Percentiles rank a stretch among this genome's conserved stretches.
Conservation (phyloP, 2,329 filamentous ascomycete species). For the Aspergillus pseudotamarii region DNA sequence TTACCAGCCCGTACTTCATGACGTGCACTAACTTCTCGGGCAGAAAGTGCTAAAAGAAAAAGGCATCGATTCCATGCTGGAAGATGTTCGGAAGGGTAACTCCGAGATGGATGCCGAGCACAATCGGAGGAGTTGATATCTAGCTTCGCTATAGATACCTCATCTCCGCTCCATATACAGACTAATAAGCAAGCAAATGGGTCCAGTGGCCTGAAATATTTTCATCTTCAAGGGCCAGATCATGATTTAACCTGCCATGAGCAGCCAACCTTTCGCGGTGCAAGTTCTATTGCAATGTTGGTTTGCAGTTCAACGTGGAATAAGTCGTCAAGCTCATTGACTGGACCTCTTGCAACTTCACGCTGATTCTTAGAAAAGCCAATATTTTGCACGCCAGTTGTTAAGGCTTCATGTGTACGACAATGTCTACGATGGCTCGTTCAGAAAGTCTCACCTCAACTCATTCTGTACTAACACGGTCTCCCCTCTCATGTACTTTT, state of each 20-base stretch:
- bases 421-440: background rate
- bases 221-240: background rate
- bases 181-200: background rate
- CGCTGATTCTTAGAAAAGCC: background rate
- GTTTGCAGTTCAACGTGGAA: background rate
- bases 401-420: background rate
- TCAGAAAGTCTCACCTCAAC: background rate
- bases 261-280: background rate
- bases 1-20: background rate
- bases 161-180: conserved; percentile 4
- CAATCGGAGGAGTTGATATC: conserved; percentile 45
- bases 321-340: too few relatives aligned
- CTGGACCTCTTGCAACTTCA: background rate
- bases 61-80: conserved; percentile 90
- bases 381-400: background rate
- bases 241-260: too few relatives aligned
- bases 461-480: background rate
- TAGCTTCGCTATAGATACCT: background rate
- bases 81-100: conserved; percentile 86
- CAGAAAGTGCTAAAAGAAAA: conserved; percentile 83
- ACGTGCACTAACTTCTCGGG: background rate
- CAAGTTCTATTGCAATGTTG: background rate
- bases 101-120: conserved; percentile 81
- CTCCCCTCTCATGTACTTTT: background rate
- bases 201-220: too few relatives aligned